Evolutionary conservation across 1,139 yeast species (phyloP).

Genomic region (Debaryomyces udenii): DNA sequence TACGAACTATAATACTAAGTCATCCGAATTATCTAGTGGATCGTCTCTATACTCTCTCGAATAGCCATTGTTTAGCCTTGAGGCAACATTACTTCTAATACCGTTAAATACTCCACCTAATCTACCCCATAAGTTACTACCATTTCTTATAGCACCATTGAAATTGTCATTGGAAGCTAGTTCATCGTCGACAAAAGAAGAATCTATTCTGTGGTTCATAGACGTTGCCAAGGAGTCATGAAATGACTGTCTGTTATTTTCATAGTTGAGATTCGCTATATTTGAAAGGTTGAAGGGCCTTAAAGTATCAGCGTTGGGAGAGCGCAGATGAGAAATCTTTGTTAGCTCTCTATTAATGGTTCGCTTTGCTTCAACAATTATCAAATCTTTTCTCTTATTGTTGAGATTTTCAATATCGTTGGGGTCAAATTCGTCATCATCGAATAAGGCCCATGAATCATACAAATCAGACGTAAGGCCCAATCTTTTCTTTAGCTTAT

Average conservation of each 20-base stretch:
- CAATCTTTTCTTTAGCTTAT: conserved; percentile 52
- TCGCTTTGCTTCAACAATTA: conserved; percentile 48
- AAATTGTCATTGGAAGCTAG: no score
- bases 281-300: conserved; percentile 34
- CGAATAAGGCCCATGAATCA: conserved; percentile 57
- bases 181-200: no score
- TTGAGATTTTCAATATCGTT: conserved; percentile 18
- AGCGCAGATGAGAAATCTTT: conserved; percentile 26
- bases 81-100: conserved; percentile 22
- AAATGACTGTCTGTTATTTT: conserved; percentile 32
- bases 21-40: conserved; percentile 19
- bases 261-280: conserved; percentile 38
- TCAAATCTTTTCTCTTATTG: conserved; percentile 36
- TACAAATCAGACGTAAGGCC: conserved; percentile 54
- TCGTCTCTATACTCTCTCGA: conserved; percentile 21
- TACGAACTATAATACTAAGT: conserved; percentile 5
- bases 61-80: conserved; percentile 15
- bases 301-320: conserved; percentile 16
- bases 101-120: conserved; percentile 31
- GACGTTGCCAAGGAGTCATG: conserved; percentile 22
- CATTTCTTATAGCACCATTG: background rate
- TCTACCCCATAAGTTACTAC: conserved; percentile 24
- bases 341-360: conserved; percentile 40
- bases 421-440: conserved; percentile 32
- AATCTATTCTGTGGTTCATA: conserved; percentile 18